Base-by-base conservation (phyloP, 495 filamentous ascomycete species). In the Gamarada debralockiae region DNA sequence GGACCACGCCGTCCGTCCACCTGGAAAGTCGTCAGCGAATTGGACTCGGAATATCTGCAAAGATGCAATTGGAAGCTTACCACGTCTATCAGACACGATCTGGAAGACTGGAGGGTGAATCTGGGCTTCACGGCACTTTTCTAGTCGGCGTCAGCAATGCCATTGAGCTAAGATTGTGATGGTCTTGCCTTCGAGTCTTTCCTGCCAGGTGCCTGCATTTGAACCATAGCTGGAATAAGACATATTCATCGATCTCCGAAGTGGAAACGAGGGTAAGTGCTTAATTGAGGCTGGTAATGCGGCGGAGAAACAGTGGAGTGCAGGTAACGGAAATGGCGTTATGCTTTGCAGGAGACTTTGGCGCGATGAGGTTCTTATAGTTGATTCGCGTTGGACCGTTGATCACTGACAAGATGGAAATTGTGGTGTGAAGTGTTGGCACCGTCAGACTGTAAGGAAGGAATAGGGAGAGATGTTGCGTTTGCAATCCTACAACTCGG, bases 1-100 rank as follows among this genome's bases (percentile, higher is more conserved):
- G 43, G 90, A 92, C 91, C 91, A 96, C 46, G 91, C 91, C 27
- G 91, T 96, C 56, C 91, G 85, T 57, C 90, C 90, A 61, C 91
- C 90, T 95, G 21, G 21, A 46, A 33, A 15, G n/a, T 27, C 33
- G 47, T 52, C 27, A 53, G 55, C 52, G 46, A 51, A 57, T 56
- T n/a, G 43, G 48, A 55, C n/a, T 31, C 42, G 18, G 48, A 21
- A 21, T 43, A 42, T 38, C 45, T 21, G 8, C n/a, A n/a, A n/a
- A n/a, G 17, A 33, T 21, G 34, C 51, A 13, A 14, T 15, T 5
- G 48, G 42, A 48, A 75, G 10, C 57, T 68, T 78, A 87, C 86
- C 87, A 80, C 87, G 84, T 69, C 85, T 77, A 67, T 92, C 87
- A 52, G 87, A 90, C 44, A 87, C 77, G 54, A 89, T 83, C 58